Evolutionary conservation across 108 stramenopile species (phyloP).

Genomic region (Skeletonema menzelii): DNA sequence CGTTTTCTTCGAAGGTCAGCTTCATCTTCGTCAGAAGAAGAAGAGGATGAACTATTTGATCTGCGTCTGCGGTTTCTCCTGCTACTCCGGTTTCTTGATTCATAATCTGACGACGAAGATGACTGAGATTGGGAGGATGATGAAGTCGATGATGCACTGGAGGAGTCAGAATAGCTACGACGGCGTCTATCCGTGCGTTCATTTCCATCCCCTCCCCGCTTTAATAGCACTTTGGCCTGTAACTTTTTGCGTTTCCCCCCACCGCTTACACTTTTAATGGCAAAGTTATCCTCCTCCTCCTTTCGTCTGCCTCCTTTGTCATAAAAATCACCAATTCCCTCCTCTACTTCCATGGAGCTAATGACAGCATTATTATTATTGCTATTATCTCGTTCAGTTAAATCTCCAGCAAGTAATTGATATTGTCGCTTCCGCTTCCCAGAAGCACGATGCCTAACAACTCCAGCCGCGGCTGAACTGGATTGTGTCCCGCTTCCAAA

Average conservation of each 20-base stretch:
- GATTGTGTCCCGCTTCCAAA: slow-evolving; percentile 21
- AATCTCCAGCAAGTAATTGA: slow-evolving; percentile 53
- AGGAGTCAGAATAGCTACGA: slow-evolving; percentile 34
- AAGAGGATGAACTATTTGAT: slow-evolving; percentile 31
- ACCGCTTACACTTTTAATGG: slow-evolving; percentile 1
- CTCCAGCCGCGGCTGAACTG: not conserved
- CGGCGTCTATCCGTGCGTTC: slow-evolving; percentile 14
- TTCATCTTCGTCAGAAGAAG: slow-evolving; percentile 39
- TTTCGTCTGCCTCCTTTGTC: slow-evolving; percentile 5
- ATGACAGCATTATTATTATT: slow-evolving; percentile 1
- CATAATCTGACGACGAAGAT: slow-evolving; percentile 28
- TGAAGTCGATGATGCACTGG: slow-evolving; percentile 17
- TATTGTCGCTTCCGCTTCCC: slow-evolving; percentile 53
- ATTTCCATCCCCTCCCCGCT: slow-evolving; percentile 22
- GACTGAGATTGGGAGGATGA: slow-evolving; percentile 24
- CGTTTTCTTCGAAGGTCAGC: slow-evolving; percentile 36
- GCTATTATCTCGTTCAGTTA: slow-evolving; percentile 20
- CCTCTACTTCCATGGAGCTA: slow-evolving; percentile 5
- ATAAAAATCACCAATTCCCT: slow-evolving; percentile 17
- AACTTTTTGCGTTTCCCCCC: slow-evolving; percentile 22
- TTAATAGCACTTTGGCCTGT: slow-evolving; percentile 37
- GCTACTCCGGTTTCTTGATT: slow-evolving; percentile 17
- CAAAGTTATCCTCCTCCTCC: slow-evolving; percentile 50
- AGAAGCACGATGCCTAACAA: slow-evolving; percentile 26
- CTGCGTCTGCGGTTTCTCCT: slow-evolving; percentile 23